phyloP scores from a whole-genome alignment of 331 rosid genomes.

The Rhamnella rubrinervis region DNA sequence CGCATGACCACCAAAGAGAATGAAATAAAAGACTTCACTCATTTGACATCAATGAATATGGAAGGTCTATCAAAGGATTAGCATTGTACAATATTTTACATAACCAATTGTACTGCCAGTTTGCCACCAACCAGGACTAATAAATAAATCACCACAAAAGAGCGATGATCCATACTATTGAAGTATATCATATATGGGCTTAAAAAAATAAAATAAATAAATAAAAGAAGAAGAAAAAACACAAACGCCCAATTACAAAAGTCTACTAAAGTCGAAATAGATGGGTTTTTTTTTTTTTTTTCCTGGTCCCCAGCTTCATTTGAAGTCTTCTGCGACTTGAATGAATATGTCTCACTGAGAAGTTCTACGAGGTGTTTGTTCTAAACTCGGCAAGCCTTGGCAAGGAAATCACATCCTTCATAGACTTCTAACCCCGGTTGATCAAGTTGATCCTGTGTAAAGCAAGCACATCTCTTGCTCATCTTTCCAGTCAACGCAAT shows the following conservation, averaged over 20 bases:
- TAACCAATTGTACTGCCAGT: too few species aligned
- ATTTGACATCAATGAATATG: too few species aligned
- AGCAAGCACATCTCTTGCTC: conserved; percentile 93
- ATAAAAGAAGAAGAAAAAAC: neutral
- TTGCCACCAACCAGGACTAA: too few species aligned
- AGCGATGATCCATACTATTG: too few species aligned
- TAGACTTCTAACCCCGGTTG: conserved; percentile 77
- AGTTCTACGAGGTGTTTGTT: neutral
- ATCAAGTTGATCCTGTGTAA: conserved; percentile 64
- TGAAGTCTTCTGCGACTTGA: neutral
- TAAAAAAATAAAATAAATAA: too few species aligned
- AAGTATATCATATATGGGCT: neutral
- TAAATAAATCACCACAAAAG: too few species aligned
- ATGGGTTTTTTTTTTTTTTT: neutral
- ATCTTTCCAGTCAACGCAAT: conserved; percentile 89
- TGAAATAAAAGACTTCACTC: too few species aligned
- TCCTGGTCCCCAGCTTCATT: neutral
- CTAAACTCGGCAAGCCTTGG: conserved; percentile 64
- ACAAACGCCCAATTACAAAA: neutral
- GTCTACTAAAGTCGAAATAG: neutral
- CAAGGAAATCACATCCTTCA: conserved; percentile 70
- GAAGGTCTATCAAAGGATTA: too few species aligned
- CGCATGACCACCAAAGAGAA: too few species aligned
- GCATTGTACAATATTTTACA: too few species aligned
- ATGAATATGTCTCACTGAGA: neutral